Evolutionary conservation across 208 protist genomes (phyloP), one percentile per base, ranked within the genome.

Genomic region (Acanthamoeba sp.): DNA sequence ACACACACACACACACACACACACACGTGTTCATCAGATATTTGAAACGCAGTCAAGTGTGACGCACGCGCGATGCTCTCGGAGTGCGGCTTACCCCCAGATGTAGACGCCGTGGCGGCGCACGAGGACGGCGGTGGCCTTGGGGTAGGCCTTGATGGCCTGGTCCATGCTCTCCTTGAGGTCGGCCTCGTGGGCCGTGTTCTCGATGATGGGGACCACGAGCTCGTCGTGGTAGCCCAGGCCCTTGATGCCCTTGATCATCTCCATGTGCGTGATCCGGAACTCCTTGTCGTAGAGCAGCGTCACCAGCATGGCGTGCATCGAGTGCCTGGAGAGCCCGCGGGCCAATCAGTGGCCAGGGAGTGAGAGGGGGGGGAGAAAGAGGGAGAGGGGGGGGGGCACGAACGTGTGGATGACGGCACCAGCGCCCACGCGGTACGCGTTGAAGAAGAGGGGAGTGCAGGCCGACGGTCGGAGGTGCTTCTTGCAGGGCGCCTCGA

Each of bases 141-240:
- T 95, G n/a, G 98, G 98, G 94, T 99, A 99, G 76, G 94, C 93
- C 93, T 96, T 50, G 96, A 99, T 99, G 64, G 97, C 98, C 29
- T 78, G 36, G 40, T 64, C 94, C 97, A 97, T 96, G 78, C 57
- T 59, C 4, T 96, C 71, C 73, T 95, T 93, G n/a, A 96, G 94
- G 73, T 96, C 95, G 34, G 71, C 59, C 73, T 96, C 95, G n/a
- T 96, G 82, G 32, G 95, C 88, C 32, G 98, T 98, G 96, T 99
- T 99, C 34, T 99, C 98, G 71, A 99, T 99, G 90, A 99, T 99
- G 32, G 99, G 98, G 20, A 99, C 96, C 16, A 99, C 96, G 2
- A 94, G 92, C 69, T 59, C 45, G 52, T 95, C 85, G 69, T 76
- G 38, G 76, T 69, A 95, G 16, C 84, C 45, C 18, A 69, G 91